Evolutionary conservation across 2,329 filamentous ascomycete genomes (phyloP), one percentile per base, ranked within the genome.

Genomic region (Cryphonectria radicalis): DNA sequence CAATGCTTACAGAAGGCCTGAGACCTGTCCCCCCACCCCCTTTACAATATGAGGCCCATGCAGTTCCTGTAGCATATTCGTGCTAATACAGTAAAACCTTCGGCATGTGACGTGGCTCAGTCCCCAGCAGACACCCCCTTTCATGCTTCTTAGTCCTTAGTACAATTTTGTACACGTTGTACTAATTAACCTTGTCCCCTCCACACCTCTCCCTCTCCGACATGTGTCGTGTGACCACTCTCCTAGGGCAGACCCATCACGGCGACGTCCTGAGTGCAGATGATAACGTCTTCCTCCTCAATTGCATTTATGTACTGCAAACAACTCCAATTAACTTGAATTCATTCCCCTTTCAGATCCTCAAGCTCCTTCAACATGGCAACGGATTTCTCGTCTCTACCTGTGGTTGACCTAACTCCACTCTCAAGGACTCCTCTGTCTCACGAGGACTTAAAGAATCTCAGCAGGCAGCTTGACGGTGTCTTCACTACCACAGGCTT

Each of bases 401-500:
- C 64, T 2, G 22, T 66, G 28, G 64, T 66, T 22, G 64, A 66
- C 43, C 43, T 66, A 6, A 32, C 46, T n/a, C 32, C 64, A 25
- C 22, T 66, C 1, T 55, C 46, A 35, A 11, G 17, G n/a, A 10
- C 46, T 40, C 2, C 17, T 1, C 13, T 28, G 19, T 55, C 32
- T 1, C 3, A 28, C 1, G n/a, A 25, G 25, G 43, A 32, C 22
- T n/a, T 66, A 13, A 66, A 14, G 19, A 1, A 37, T 3, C 43
- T 66, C 32, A 55, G 64, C 32, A 25, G 77, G 19, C 76, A 78
- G 60, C 77, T 85, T 8, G 79, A 82, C 74, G 75, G 82, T 66
- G 81, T 82, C 17, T 84, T 85, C 70, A 77, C 82, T 5, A 84
- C 82, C 1, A 82, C 81, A 3, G 83, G 84, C 10, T 85, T 85